These are phyloP conservation scores for Penicillium psychrofluorescens DNA, from an alignment of 495 filamentous ascomycete genomes.

Conservation along the genomic window DNA sequence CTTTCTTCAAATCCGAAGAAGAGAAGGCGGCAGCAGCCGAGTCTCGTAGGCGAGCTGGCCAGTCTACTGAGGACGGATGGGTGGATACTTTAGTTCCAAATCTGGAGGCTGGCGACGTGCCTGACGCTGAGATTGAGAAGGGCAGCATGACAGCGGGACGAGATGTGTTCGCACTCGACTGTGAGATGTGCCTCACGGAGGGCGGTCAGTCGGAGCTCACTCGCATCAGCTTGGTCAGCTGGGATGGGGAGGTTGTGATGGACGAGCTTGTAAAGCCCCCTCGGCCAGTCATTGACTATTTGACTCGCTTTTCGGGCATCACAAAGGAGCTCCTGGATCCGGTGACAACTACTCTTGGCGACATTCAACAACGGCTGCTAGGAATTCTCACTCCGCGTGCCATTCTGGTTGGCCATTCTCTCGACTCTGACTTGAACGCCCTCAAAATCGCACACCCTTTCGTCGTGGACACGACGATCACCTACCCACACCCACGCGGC, in stretches of 20 bases:
- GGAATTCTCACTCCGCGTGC: constrained; percentile 64
- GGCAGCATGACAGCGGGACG: constrained; percentile 80
- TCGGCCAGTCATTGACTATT: constrained; percentile 77
- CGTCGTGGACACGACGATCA: constrained; percentile 80
- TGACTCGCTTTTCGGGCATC: constrained; percentile 85
- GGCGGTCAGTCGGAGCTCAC: constrained; percentile 71
- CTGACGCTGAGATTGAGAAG: constrained; percentile 62
- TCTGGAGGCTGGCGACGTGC: constrained; percentile 58
- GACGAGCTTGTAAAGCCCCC: constrained; percentile 90
- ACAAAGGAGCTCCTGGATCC: constrained; percentile 72
- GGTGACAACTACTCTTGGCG: constrained; percentile 73
- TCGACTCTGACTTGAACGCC: constrained; percentile 82
- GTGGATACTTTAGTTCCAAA: constrained; percentile 65
- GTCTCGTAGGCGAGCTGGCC: constrained; percentile 32
- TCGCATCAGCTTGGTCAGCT: constrained; percentile 75
- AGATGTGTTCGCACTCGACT: constrained; percentile 79
- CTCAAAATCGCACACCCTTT: constrained; percentile 83
- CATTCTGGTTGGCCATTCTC: constrained; percentile 84
- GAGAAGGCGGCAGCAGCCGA: constrained; percentile 38
- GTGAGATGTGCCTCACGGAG: constrained; percentile 91
- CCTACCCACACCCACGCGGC: constrained; percentile 77
- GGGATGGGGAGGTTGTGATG: constrained; percentile 75
- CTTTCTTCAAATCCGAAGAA: constrained; percentile 40
- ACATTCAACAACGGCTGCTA: constrained; percentile 75
- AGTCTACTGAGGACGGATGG: constrained; percentile 63